A percentile compares a stretch with the other conserved stretches of the same genome.
Evolutionary conservation across 257 asterid genomes (phyloP).

Genomic region (Jacaranda mimosifolia): DNA sequence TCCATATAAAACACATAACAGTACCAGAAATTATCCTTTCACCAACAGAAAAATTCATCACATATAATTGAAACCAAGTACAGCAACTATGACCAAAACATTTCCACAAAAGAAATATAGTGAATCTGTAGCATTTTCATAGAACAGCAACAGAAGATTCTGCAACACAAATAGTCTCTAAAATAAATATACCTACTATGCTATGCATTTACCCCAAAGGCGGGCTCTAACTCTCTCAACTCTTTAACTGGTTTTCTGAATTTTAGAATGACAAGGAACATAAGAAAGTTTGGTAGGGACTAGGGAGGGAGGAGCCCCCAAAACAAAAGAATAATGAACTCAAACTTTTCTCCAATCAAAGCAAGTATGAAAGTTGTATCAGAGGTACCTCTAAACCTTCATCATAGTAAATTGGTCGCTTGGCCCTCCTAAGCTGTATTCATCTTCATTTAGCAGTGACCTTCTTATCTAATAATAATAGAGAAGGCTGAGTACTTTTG

Average conservation of each 20-base stretch:
- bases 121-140: no score
- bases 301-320: no score
- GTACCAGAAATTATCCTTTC: no score
- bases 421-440: slow-evolving; percentile 80
- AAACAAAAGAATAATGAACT: not conserved
- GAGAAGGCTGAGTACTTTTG: slow-evolving; percentile 16
- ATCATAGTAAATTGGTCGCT: slow-evolving; percentile 77
- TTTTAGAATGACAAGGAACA: slow-evolving; percentile 31
- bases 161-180: no score
- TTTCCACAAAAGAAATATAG: no score
- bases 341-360: not conserved
- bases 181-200: no score
- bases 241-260: slow-evolving; percentile 88
- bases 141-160: no score
- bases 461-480: slow-evolving; percentile 66
- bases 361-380: slow-evolving; percentile 25
- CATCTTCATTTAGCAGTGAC: slow-evolving; percentile 83
- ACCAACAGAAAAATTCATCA: no score
- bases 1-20: not conserved
- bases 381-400: slow-evolving; percentile 77
- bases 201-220: no score
- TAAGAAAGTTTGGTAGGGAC: not conserved
- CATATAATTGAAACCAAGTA: no score
- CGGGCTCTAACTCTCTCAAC: no score
- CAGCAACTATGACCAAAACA: no score